These are phyloP conservation scores for Geotrichum bryndzae DNA, from an alignment of 1,139 yeast species.

Conservation along the genomic window DNA sequence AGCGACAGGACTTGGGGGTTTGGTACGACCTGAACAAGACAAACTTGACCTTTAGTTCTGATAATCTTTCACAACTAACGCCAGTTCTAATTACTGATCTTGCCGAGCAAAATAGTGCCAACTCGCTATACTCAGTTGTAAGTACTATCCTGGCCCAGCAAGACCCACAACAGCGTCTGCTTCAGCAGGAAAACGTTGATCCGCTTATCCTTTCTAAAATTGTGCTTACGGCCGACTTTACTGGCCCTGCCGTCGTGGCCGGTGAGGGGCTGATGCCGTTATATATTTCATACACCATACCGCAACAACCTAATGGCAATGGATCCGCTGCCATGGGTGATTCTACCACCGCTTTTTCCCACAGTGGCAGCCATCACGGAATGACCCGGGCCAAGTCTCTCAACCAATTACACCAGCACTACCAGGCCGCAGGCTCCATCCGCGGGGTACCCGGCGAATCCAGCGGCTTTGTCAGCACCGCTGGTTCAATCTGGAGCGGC, in stretches of 20 bases:
- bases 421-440: neutral
- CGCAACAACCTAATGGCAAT: neutral
- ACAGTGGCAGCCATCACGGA: too few species aligned
- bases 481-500: neutral
- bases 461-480: neutral
- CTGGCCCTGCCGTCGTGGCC: neutral
- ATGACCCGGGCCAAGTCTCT: conserved; percentile 7
- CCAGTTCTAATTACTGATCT: neutral
- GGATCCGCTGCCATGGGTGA: neutral
- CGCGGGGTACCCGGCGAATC: neutral
- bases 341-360: neutral
- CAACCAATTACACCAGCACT: conserved; percentile 1
- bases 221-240: neutral
- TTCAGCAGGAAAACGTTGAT: neutral
- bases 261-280: neutral
- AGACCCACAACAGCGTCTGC: neutral
- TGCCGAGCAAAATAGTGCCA: neutral
- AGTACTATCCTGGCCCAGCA: neutral
- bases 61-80: neutral
- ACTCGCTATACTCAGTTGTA: neutral
- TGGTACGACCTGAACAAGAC: conserved; percentile 4
- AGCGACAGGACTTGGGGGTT: neutral
- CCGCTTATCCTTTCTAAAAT: neutral
- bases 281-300: neutral
- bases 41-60: neutral